These are phyloP conservation scores for Wallacemonas rigidus DNA, from an alignment of 208 protist species.

Conservation along the genomic window DNA sequence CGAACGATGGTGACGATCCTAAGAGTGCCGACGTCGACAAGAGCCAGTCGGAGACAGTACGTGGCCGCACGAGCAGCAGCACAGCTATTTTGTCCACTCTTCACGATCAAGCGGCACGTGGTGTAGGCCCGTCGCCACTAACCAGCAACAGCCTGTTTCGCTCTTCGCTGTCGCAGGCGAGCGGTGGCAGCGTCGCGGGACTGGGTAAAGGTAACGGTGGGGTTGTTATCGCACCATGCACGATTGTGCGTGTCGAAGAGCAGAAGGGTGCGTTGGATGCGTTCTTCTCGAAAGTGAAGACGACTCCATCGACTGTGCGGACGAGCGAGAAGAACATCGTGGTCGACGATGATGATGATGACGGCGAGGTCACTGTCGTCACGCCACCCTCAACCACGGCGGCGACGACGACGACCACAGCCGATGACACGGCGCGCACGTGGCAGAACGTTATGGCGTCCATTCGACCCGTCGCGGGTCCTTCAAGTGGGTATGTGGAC, in stretches of 20 bases:
- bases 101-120: conserved; percentile 20
- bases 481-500: too few species aligned
- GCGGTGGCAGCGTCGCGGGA: not conserved
- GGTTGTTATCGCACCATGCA: conserved; percentile 59
- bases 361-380: not conserved
- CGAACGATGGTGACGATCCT: not conserved
- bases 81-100: conserved; percentile 11
- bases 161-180: not conserved
- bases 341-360: not conserved
- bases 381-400: not conserved
- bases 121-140: conserved; percentile 28
- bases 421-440: not conserved
- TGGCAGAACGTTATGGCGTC: not conserved
- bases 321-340: not conserved
- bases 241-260: conserved; percentile 72
- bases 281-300: conserved; percentile 33
- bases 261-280: conserved; percentile 77
- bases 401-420: not conserved
- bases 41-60: not conserved
- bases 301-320: not conserved
- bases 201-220: not conserved
- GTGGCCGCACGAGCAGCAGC: conserved; percentile 20
- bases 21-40: not conserved
- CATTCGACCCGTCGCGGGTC: too few species aligned
- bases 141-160: conserved; percentile 13